phyloP scores from a whole-genome alignment of 768 basidiomycete species.

The Mycena haematopus region DNA sequence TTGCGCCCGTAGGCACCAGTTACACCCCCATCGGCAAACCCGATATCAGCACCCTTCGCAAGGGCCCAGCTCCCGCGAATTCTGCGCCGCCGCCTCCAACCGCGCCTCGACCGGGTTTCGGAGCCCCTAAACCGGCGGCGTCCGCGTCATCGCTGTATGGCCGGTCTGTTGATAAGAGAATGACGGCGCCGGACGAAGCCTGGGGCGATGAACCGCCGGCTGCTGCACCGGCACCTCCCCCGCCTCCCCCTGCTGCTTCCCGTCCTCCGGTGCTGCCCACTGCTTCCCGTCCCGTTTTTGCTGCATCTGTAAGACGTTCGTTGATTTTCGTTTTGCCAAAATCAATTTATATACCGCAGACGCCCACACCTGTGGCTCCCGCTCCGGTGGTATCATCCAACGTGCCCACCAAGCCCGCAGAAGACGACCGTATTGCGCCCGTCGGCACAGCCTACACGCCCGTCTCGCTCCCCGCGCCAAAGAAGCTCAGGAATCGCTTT shows the following conservation, averaged over 20 bases:
- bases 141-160: slow-evolving; percentile 54
- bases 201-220: slow-evolving; percentile 60
- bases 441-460: slow-evolving; percentile 91
- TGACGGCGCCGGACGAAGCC: slow-evolving; percentile 55
- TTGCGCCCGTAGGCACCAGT: slow-evolving; percentile 79
- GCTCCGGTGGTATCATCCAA: slow-evolving; percentile 52
- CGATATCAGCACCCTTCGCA: slow-evolving; percentile 68
- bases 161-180: slow-evolving; percentile 42
- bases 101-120: slow-evolving; percentile 56
- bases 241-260: slow-evolving; percentile 51
- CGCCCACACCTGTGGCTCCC: slow-evolving; percentile 32
- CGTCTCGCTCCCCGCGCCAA: slow-evolving; percentile 83
- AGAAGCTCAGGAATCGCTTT: slow-evolving; percentile 87
- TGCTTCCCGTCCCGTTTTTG: slow-evolving; percentile 48
- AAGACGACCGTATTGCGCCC: slow-evolving; percentile 84
- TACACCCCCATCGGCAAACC: slow-evolving; percentile 79
- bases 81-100: slow-evolving; percentile 46
- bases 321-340: not conserved
- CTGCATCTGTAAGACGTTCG: slow-evolving; percentile 42
- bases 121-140: slow-evolving; percentile 43
- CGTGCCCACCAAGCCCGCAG: slow-evolving; percentile 67
- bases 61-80: slow-evolving; percentile 33
- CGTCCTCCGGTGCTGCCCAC: slow-evolving; percentile 56
- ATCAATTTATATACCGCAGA: slow-evolving; percentile 6
- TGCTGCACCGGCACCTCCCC: slow-evolving; percentile 43